These are phyloP conservation scores for Hanseniaspora hatyaiensis DNA, from an alignment of 805 yeast species.

Conservation along the genomic window DNA sequence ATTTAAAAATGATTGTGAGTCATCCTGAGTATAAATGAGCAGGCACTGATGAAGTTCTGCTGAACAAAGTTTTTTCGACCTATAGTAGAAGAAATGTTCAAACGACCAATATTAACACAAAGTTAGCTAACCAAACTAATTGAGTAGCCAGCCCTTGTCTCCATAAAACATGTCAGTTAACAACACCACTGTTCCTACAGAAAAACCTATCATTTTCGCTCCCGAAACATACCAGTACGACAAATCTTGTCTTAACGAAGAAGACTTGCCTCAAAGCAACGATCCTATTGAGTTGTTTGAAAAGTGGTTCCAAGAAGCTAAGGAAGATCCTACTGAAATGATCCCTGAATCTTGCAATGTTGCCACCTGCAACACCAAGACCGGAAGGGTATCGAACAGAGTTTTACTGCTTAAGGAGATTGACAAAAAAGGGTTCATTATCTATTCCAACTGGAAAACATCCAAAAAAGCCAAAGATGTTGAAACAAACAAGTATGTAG, in stretches of 20 bases:
- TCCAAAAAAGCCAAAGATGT: slow-evolving; percentile 72
- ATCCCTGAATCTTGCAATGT: slow-evolving; percentile 77
- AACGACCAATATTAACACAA: too few species aligned
- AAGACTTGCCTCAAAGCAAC: slow-evolving; percentile 33
- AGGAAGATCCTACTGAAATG: slow-evolving; percentile 38
- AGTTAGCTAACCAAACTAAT: too few species aligned
- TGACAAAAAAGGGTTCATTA: slow-evolving; percentile 69
- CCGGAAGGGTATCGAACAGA: slow-evolving; percentile 81
- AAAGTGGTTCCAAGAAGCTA: slow-evolving; percentile 74
- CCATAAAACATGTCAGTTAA: slow-evolving; percentile 13
- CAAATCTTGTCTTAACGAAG: slow-evolving; percentile 46
- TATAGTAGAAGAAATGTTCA: too few species aligned
- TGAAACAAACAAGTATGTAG: slow-evolving; percentile 61
- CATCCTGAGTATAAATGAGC: too few species aligned
- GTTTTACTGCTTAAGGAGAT: slow-evolving; percentile 80
- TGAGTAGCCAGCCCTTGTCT: too few species aligned
- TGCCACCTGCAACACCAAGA: slow-evolving; percentile 79
- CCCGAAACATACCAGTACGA: slow-evolving; percentile 83
- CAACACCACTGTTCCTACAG: slow-evolving; percentile 18
- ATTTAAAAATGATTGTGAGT: too few species aligned
- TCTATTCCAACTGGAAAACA: slow-evolving; percentile 84
- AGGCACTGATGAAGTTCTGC: too few species aligned
- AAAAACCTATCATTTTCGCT: slow-evolving; percentile 43
- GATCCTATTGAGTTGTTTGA: slow-evolving; percentile 72
- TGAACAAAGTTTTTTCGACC: too few species aligned